These are phyloP conservation scores for Usnea hakonensis DNA, from an alignment of 495 filamentous ascomycete genomes.

Conservation along the genomic window DNA sequence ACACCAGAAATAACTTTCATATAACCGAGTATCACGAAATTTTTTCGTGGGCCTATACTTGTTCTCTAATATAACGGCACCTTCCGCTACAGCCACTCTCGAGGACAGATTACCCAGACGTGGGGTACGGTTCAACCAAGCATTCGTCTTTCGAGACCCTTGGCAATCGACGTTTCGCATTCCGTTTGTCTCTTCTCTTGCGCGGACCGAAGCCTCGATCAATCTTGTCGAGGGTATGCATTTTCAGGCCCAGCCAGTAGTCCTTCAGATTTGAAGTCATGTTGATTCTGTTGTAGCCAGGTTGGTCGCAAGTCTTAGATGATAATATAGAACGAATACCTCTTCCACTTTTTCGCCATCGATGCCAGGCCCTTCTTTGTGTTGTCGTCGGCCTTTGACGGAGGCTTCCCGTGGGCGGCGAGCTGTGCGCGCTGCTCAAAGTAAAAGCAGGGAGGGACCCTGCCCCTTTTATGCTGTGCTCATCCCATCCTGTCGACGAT, in stretches of 20 bases:
- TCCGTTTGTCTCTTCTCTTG: too few species aligned
- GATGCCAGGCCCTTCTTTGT: not conserved
- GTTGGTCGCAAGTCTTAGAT: not conserved
- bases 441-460: not conserved
- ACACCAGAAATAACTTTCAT: too few species aligned
- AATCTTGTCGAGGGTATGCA: not conserved
- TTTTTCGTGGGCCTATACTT: slow-evolving; percentile 9
- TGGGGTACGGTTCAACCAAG: slow-evolving; percentile 12
- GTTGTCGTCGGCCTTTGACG: not conserved
- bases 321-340: not conserved
- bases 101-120: slow-evolving; percentile 13
- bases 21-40: too few species aligned
- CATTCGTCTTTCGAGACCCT: slow-evolving; percentile 6
- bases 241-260: slow-evolving; percentile 5
- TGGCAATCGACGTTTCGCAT: too few species aligned
- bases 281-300: not conserved
- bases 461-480: not conserved
- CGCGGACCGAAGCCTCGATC: not conserved
- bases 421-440: not conserved
- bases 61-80: slow-evolving; percentile 27
- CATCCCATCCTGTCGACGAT: not conserved
- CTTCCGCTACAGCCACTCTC: slow-evolving; percentile 18
- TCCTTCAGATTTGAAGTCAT: slow-evolving; percentile 3
- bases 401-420: not conserved
- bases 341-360: not conserved